phyloP scores from a whole-genome alignment of 2,329 filamentous ascomycete genomes.

The Taxawa tesnikishii region DNA sequence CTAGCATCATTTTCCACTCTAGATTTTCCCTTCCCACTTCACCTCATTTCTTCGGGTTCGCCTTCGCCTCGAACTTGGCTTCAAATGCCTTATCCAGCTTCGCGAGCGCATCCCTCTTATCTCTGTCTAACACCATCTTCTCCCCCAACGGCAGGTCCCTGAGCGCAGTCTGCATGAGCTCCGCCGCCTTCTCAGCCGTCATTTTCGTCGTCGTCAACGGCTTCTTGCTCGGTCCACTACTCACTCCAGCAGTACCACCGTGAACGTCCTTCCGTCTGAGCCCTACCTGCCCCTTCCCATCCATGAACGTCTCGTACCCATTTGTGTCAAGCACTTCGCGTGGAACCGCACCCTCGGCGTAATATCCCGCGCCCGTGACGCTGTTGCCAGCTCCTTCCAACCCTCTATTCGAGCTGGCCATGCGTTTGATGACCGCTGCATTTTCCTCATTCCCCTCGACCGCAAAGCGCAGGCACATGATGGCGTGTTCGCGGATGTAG shows the following conservation, averaged over 20 bases:
- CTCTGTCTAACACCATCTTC: constrained; percentile 23
- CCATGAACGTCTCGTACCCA: constrained; percentile 39
- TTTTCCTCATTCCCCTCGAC: constrained; percentile 59
- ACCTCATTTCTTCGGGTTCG: no score
- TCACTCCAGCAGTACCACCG: constrained; percentile 9
- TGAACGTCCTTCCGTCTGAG: constrained; percentile 26
- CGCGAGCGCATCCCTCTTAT: constrained; percentile 30
- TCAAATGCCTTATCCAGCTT: constrained; percentile 27
- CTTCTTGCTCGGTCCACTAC: constrained; percentile 4
- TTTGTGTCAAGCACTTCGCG: constrained; percentile 36
- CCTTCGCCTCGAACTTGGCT: not conserved
- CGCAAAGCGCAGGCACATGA: constrained; percentile 71
- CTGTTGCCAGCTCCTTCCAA: constrained; percentile 1
- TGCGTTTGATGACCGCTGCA: constrained; percentile 56
- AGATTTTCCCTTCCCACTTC: no score
- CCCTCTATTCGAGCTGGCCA: constrained; percentile 22
- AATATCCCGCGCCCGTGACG: constrained; percentile 1
- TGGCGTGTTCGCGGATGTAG: constrained; percentile 83
- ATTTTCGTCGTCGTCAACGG: constrained; percentile 15
- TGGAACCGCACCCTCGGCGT: constrained; percentile 21
- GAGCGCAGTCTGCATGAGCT: constrained; percentile 35
- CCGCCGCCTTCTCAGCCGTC: constrained; percentile 29
- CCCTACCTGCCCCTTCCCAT: constrained; percentile 35
- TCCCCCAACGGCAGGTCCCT: constrained; percentile 29
- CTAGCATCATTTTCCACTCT: no score